A percentile compares a stretch with the other conserved stretches of the same genome.
phyloP scores from a whole-genome alignment of 345 rosid species.

The Eucalyptus caleyi region DNA sequence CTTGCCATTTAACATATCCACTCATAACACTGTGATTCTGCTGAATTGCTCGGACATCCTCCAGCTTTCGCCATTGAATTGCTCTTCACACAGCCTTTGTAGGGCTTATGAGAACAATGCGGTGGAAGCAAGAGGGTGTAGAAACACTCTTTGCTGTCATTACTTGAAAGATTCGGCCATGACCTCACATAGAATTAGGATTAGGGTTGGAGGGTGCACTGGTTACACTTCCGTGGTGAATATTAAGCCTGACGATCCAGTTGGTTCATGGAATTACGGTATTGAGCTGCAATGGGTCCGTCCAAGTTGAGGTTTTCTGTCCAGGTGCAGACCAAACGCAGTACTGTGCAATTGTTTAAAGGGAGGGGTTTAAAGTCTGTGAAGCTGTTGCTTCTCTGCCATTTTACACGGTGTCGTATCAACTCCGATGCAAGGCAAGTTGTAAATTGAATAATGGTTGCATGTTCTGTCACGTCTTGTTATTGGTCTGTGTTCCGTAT shows the following conservation, averaged over 20 bases:
- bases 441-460: background rate
- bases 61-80: conserved; percentile 29
- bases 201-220: conserved; percentile 43
- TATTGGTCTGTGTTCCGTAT: background rate
- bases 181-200: conserved; percentile 37
- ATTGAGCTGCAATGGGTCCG: conserved; percentile 54
- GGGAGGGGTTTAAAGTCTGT: background rate
- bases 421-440: background rate
- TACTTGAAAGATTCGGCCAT: conserved; percentile 47
- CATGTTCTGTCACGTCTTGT: background rate
- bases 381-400: background rate
- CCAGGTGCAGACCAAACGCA: background rate
- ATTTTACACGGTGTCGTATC: background rate
- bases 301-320: conserved; percentile 6
- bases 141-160: conserved; percentile 47
- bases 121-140: conserved; percentile 18
- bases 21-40: conserved; percentile 42
- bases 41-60: conserved; percentile 40
- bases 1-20: conserved; percentile 48
- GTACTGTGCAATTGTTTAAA: background rate
- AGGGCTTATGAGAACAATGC: conserved; percentile 22
- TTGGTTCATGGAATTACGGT: conserved; percentile 32
- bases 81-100: conserved; percentile 38
- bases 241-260: conserved; percentile 5
- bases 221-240: conserved; percentile 40